These are phyloP conservation scores for Aphanomyces stellatus DNA, from an alignment of 352 stramenopile genomes.

Conservation along the genomic window DNA sequence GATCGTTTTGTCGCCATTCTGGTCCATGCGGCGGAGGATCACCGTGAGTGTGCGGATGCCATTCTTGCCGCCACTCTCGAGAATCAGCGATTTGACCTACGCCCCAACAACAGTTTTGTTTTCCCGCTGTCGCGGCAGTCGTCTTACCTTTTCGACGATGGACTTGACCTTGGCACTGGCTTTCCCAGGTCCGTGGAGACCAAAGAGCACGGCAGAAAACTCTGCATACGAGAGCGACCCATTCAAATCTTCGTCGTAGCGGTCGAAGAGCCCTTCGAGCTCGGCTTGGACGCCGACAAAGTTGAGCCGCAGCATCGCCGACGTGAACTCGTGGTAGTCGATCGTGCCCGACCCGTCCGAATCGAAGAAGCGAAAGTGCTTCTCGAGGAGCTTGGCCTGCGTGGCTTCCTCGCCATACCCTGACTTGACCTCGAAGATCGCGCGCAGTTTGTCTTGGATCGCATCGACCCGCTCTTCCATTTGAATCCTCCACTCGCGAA, in stretches of 20 bases:
- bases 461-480: constrained; percentile 41
- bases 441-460: constrained; percentile 43
- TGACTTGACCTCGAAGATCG: constrained; percentile 62
- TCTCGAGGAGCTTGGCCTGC: constrained; percentile 45
- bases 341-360: constrained; percentile 53
- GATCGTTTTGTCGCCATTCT: constrained; percentile 65
- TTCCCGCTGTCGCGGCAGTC: not conserved
- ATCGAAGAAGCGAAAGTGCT: constrained; percentile 77
- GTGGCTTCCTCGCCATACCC: constrained; percentile 49
- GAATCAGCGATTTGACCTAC: constrained; percentile 39
- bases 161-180: not conserved
- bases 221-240: constrained; percentile 69
- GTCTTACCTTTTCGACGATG: constrained; percentile 3
- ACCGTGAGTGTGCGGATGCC: constrained; percentile 59
- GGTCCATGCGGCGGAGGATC: constrained; percentile 65
- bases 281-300: constrained; percentile 84
- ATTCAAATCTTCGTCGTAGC: constrained; percentile 78
- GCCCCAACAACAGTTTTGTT: constrained; percentile 30
- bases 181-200: constrained; percentile 12
- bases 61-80: constrained; percentile 58
- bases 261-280: constrained; percentile 79
- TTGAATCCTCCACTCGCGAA: not conserved
- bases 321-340: constrained; percentile 84
- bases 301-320: constrained; percentile 79
- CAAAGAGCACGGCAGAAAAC: constrained; percentile 49